Base-by-base conservation (phyloP, 1,284 basidiomycete species). In the Cryptococcus deneoformans region DNA sequence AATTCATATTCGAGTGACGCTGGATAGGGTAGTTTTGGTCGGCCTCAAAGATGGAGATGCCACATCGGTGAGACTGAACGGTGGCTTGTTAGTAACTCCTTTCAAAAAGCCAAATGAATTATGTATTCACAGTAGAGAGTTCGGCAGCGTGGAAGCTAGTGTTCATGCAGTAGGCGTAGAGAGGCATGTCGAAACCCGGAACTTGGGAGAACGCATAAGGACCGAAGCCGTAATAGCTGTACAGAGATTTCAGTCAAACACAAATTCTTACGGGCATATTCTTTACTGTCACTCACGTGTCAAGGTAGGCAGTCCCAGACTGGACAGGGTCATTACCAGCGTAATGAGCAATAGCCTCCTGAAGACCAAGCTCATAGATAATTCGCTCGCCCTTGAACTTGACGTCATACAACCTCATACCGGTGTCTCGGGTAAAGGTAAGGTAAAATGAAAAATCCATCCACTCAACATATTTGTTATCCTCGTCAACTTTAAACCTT, bases 291-390 rank as follows among this genome's bases (percentile, higher is more conserved):
- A 14, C 43, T 44, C 43, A 44, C 43, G 85, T 77, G 63, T 87
- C 86, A 8, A 86, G 80, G 81, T 83, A 88, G 3, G 84, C 84
- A 2, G 85, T 85, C 1, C 82, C 80, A 0, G 81, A 75, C 72
- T 87, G 85, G 65, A 84, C 79, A 6, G 86, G 86, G 65, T 88
- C 86, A 58, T 82, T 82, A 0, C 86, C 86, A 36, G 82, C 80
- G 56, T 86, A 87, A 57, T 86, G 85, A 7, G 85, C 85, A 53
- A 86, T 75, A 0, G 85, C 76, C 57, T 77, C 75, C 54, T 77
- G 73, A 5, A 70, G 65, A 1, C 72, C 60, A 2, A 87, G 79
- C 82, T 88, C 84, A 63, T 87, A 87, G 45, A 87, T 80, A 52
- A 88, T 81, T 11, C 85, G 73, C 63, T 86, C 84, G 24, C 80